Base-by-base conservation (phyloP, 2,329 filamentous ascomycete genomes). In the Cercospora nicotianae region DNA sequence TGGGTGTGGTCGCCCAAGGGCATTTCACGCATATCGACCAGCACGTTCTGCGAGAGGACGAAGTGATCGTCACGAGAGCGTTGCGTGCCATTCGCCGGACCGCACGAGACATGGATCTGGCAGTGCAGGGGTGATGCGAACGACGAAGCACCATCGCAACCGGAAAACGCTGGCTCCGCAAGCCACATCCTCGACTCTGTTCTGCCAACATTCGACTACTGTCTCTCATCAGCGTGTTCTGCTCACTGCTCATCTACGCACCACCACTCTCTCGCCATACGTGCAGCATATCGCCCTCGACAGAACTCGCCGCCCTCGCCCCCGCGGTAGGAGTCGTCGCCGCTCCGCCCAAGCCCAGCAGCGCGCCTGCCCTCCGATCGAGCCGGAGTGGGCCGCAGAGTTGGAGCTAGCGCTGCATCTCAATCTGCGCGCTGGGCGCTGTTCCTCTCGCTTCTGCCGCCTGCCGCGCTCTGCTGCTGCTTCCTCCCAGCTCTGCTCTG, bases 371-470 rank as follows among this genome's bases (percentile, higher is more conserved):
- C 53, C 53, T 57, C 53, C 53, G 53, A 57, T 57, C 53, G 53
- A 57, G 53, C 53, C 53, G 53, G 53, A 57, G 53, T 57, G 53
- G 53, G 23, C 12, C 53, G 53, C 23, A 57, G 53, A 31, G 23
- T 57, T 31, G 53, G 53, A n/a, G 53, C 53, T 57, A 57, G 28
- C 26, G 53, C 53, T 26, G 53, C 26, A 57, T 31, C 53, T 31
- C 53, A 57, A 57, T 57, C 53, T 57, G 53, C 53, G 53, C 45
- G 45, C 45, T 20, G 45, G 18, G 18, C 42, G 42, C 45, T 57
- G 26, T 57, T 31, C 53, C 53, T 57, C 53, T 57, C 53, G 53
- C 53, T 57, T 57, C 53, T 57, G 53, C 28, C 45, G 53, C 53
- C 53, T 28, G 53, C 53, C 23, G 53, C 45, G 45, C 45, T 23